Percentiles rank a stretch among this genome's conserved stretches.
Evolutionary conservation across 1,139 yeast species (phyloP).

Genomic region (Debaryomyces nepalensis): DNA sequence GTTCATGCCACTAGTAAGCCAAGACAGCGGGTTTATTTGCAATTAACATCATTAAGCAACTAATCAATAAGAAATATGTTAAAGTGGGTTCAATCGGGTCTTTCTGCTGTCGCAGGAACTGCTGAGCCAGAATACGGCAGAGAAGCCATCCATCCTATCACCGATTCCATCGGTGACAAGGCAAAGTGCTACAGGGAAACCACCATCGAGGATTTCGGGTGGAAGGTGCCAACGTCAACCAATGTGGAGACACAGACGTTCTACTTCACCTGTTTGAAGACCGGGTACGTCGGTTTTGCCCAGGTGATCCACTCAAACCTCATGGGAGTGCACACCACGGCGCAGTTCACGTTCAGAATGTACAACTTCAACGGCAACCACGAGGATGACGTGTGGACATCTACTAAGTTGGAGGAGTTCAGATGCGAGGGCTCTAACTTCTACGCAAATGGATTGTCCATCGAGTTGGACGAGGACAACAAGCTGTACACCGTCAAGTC

Average conservation of each 20-base stretch:
- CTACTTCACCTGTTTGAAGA: constrained; percentile 69
- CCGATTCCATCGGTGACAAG: constrained; percentile 60
- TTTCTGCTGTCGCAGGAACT: constrained; percentile 93
- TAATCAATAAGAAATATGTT: constrained; percentile 47
- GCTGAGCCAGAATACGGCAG: constrained; percentile 97
- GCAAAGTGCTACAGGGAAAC: constrained; percentile 47
- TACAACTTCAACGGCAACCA: constrained; percentile 57
- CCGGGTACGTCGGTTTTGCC: constrained; percentile 81
- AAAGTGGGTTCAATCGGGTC: constrained; percentile 85
- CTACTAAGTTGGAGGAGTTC: constrained; percentile 85
- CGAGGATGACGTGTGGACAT: constrained; percentile 70
- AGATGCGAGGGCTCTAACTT: constrained; percentile 78
- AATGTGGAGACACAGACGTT: constrained; percentile 96
- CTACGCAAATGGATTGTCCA: constrained; percentile 69
- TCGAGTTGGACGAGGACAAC: constrained; percentile 63
- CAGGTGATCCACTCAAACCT: constrained; percentile 94
- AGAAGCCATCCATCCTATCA: constrained; percentile 86
- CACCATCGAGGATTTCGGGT: constrained; percentile 65
- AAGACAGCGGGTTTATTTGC: no score
- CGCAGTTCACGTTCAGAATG: constrained; percentile 90
- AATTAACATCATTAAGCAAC: no score
- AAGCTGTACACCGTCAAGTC: constrained; percentile 64
- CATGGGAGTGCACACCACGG: constrained; percentile 87
- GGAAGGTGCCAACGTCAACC: constrained; percentile 77
- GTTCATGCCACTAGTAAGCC: no score